Base-by-base conservation (phyloP, 1,284 basidiomycete species). In the Ustilago crameri region DNA sequence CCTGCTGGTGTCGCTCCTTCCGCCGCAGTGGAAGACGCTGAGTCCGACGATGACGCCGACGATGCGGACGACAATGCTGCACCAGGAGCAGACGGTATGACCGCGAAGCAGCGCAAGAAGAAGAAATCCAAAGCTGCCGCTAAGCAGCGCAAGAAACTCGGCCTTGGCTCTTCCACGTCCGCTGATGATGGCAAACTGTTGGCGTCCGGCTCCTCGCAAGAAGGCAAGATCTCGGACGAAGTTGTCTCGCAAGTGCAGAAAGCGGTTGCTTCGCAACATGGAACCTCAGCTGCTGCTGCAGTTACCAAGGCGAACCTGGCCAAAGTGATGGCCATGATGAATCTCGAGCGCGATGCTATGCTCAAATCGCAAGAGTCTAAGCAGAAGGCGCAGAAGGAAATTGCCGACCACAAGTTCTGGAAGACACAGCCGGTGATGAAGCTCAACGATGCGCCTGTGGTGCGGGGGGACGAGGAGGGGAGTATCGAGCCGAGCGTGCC, bases 401-500 rank as follows among this genome's bases (percentile, higher is more conserved):
- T 80, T 7, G 74, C 70, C 0, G 80, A 83, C 42, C 79, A 83
- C 64, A 81, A 82, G 61, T 83, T 82, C 38, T 83, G 81, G 81
- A 82, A 81, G 65, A 82, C 81, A 17, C 81, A 82, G 84, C 96
- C 96, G 3, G 96, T 99, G 9, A 91, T 92, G 44, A 93, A 96
- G 80, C 85, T 88, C 63, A 91, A 91, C 42, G 60, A 53, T 37
- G 30, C 40, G 40, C 41, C 54, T 23, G 38, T 56, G 3, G 8
- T 60, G 37, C 27, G 22, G 15, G 26, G 38, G 15, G 52, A 55
- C 3, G 58, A 79, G 41, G 94, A 97, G 84, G 95, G 96, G 1
- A 91, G 89, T 50, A 96, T 99, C 64, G 93, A 98, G 75, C 88
- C 90, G 15, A 89, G 91, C 10, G 90, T 90, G 76, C 88, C 91